A percentile compares a stretch with the other conserved stretches of the same genome.
Evolutionary conservation across 1,139 yeast genomes (phyloP).

Genomic region (Suhomyces guaymorum): DNA sequence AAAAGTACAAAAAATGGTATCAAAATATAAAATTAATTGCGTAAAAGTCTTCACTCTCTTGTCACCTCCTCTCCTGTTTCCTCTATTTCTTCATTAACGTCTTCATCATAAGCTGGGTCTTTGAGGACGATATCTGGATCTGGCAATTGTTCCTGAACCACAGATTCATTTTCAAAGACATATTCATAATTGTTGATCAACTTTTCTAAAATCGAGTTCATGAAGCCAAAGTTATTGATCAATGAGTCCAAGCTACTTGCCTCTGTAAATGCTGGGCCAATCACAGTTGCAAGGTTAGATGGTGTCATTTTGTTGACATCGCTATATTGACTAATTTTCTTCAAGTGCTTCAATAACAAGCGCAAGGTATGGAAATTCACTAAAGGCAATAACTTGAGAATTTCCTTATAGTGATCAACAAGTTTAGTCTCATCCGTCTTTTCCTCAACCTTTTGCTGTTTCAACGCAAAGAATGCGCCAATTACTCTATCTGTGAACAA

Average conservation of each 20-base stretch:
- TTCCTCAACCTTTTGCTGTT: constrained; percentile 31
- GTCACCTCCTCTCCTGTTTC: no score
- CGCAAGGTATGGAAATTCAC: constrained; percentile 69
- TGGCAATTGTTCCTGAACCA: constrained; percentile 6
- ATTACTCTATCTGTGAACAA: constrained; percentile 59
- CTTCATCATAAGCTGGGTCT: constrained; percentile 1
- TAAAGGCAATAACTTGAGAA: constrained; percentile 57
- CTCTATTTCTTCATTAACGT: no score
- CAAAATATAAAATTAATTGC: constrained; percentile 11
- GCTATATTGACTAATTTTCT: constrained; percentile 57
- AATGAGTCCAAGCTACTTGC: constrained; percentile 54
- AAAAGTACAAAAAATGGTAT: not conserved
- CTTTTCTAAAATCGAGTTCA: constrained; percentile 55
- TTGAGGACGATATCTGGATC: constrained; percentile 8
- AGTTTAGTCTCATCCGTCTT: constrained; percentile 21
- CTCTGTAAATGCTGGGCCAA: constrained; percentile 62
- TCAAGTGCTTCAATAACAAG: constrained; percentile 68
- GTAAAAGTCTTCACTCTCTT: constrained; percentile 10
- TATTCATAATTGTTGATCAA: constrained; percentile 44
- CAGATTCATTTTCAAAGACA: constrained; percentile 31
- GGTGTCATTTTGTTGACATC: constrained; percentile 76
- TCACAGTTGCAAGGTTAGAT: constrained; percentile 76
- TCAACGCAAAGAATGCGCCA: constrained; percentile 49
- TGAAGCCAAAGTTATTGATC: constrained; percentile 54
- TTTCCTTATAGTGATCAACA: constrained; percentile 42